Percentiles rank a stretch among this genome's conserved stretches.
Conservation (phyloP, 2,329 filamentous ascomycete species). For the Allantophomopsis cytisporea region DNA sequence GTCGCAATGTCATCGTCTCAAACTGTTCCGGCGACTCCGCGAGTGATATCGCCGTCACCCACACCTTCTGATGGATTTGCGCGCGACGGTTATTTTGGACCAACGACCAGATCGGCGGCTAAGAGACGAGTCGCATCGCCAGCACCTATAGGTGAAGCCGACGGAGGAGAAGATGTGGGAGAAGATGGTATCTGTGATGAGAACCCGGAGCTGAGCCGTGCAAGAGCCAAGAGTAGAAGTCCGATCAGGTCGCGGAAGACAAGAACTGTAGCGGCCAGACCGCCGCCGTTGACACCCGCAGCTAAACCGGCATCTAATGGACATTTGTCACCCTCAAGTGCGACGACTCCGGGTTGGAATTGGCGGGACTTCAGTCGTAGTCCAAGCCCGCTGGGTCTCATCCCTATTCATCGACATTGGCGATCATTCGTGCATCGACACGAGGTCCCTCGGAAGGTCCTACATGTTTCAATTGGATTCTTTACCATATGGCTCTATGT, state of each 20-base stretch:
- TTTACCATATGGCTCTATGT: constrained; percentile 78
- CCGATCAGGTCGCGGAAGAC: constrained; percentile 29
- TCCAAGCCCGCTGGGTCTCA: constrained; percentile 83
- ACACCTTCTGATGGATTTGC: constrained; percentile 45
- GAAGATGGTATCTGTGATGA: constrained; percentile 21
- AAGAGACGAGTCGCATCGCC: constrained; percentile 43
- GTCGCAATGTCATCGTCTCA: constrained; percentile 20
- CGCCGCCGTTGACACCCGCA: constrained; percentile 21
- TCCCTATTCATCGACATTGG: constrained; percentile 90
- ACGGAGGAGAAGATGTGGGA: constrained; percentile 34
- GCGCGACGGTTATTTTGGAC: constrained; percentile 55
- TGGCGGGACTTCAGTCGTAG: constrained; percentile 86
- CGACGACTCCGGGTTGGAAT: constrained; percentile 52
- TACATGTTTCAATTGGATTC: constrained; percentile 96
- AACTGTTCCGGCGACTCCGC: constrained; percentile 62
- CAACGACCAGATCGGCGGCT: constrained; percentile 63
- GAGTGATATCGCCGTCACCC: constrained; percentile 82
- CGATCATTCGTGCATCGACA: constrained; percentile 88
- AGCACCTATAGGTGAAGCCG: constrained; percentile 29
- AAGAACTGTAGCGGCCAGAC: constrained; percentile 30
- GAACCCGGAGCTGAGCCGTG: constrained; percentile 14
- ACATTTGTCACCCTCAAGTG: constrained; percentile 52
- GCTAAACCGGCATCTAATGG: constrained; percentile 36
- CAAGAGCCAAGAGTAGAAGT: constrained; percentile 17
- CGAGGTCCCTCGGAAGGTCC: constrained; percentile 83